phyloP scores from a whole-genome alignment of 176 grass and related monocot genomes.

The Oryza australiensis region DNA sequence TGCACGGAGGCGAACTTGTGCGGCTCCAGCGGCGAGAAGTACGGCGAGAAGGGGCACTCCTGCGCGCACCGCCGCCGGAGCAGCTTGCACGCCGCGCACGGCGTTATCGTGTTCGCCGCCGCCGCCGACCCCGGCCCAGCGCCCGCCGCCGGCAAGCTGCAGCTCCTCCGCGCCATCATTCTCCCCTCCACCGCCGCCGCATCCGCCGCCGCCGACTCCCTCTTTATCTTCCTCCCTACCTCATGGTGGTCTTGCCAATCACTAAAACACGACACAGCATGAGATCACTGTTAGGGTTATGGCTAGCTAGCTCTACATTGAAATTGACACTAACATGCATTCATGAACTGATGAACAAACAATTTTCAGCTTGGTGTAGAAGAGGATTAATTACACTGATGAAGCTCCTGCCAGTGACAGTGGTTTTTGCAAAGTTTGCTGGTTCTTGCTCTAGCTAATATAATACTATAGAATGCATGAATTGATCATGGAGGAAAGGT shows the following conservation, averaged over 20 bases:
- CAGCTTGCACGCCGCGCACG: slow-evolving; percentile 89
- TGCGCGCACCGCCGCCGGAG: slow-evolving; percentile 88
- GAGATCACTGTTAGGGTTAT: slow-evolving; percentile 5
- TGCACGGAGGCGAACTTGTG: slow-evolving; percentile 90
- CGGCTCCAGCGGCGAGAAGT: slow-evolving; percentile 93
- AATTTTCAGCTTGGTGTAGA: slow-evolving; percentile 19
- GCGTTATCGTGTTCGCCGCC: slow-evolving; percentile 63
- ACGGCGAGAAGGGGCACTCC: slow-evolving; percentile 93
- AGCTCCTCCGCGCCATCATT: slow-evolving; percentile 55
- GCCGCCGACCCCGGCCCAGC: slow-evolving; percentile 40
- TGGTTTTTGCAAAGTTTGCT: too few relatives aligned
- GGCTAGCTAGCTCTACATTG: slow-evolving; percentile 8
- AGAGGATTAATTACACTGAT: background rate
- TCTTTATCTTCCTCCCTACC: slow-evolving; percentile 75
- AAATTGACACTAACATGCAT: background rate
- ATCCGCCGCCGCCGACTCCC: slow-evolving; percentile 44
- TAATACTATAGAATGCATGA: slow-evolving; percentile 12
- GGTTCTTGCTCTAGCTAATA: background rate
- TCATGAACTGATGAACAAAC: slow-evolving; percentile 8
- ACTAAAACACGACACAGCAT: slow-evolving; percentile 36
- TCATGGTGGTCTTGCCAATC: slow-evolving; percentile 74
- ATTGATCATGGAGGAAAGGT: background rate
- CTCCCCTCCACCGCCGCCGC: slow-evolving; percentile 33
- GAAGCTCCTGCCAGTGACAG: background rate
- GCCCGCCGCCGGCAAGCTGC: slow-evolving; percentile 40